These are phyloP conservation scores for Aureobasidium sp. DNA, from an alignment of 2,329 filamentous ascomycete species.

Conservation along the genomic window DNA sequence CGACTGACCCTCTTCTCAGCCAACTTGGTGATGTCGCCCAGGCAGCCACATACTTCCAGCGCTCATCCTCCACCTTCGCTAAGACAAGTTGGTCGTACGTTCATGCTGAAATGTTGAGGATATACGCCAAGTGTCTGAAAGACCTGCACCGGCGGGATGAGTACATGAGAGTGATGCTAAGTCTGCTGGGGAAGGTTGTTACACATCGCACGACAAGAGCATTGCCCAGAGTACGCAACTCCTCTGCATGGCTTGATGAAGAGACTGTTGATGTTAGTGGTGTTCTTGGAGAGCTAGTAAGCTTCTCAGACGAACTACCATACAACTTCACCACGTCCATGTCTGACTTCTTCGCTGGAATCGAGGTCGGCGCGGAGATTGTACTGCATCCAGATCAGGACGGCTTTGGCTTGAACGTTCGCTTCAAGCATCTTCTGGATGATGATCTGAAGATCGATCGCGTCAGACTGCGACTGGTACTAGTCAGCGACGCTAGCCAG, in stretches of 20 bases:
- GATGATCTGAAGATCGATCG: constrained; percentile 62
- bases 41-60: constrained; percentile 71
- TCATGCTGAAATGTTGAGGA: constrained; percentile 74
- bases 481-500: constrained; percentile 49
- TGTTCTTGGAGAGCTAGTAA: constrained; percentile 38
- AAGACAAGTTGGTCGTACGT: constrained; percentile 70
- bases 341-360: constrained; percentile 63
- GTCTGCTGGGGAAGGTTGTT: constrained; percentile 62
- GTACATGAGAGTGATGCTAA: constrained; percentile 68
- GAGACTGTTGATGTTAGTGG: constrained; percentile 33
- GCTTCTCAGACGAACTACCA: constrained; percentile 43
- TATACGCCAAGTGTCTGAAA: constrained; percentile 78
- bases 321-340: constrained; percentile 63
- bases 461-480: constrained; percentile 57
- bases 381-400: constrained; percentile 65
- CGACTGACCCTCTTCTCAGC: constrained; percentile 15
- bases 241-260: constrained; percentile 33
- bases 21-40: constrained; percentile 64
- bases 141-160: constrained; percentile 70
- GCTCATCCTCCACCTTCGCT: constrained; percentile 71
- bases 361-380: constrained; percentile 62
- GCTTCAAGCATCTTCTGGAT: constrained; percentile 63
- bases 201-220: constrained; percentile 33
- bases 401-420: constrained; percentile 64
- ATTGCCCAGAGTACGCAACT: not conserved